Evolutionary conservation across 768 basidiomycete genomes (phyloP).

Genomic region (Mycena metata): DNA sequence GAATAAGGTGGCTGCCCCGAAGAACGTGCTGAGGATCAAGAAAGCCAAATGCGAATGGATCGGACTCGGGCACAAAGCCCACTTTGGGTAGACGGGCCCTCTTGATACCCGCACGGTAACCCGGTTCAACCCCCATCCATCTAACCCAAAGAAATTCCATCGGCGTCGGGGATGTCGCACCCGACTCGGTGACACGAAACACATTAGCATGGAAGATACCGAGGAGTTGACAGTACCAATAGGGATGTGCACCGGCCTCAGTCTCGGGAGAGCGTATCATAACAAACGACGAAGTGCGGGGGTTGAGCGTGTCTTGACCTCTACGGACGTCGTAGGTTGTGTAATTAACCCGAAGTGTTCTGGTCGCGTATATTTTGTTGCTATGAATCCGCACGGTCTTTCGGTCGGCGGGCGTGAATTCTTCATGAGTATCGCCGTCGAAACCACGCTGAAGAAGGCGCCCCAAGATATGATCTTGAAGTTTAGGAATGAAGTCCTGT

Average conservation of each 20-base stretch:
- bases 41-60: slow-evolving; percentile 52
- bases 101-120: slow-evolving; percentile 35
- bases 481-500: slow-evolving; percentile 48
- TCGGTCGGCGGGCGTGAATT: slow-evolving; percentile 38
- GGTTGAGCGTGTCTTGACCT: slow-evolving; percentile 50
- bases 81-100: slow-evolving; percentile 44
- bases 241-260: slow-evolving; percentile 32
- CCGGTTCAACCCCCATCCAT: slow-evolving; percentile 41
- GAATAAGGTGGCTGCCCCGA: slow-evolving; percentile 51
- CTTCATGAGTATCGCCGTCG: slow-evolving; percentile 48
- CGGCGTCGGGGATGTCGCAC: background rate
- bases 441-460: slow-evolving; percentile 42
- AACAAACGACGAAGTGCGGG: slow-evolving; percentile 42
- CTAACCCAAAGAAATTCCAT: slow-evolving; percentile 49
- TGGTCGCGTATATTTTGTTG: slow-evolving; percentile 46
- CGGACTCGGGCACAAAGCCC: slow-evolving; percentile 42
- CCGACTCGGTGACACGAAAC: slow-evolving; percentile 27
- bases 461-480: slow-evolving; percentile 51
- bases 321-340: slow-evolving; percentile 53
- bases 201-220: slow-evolving; percentile 41
- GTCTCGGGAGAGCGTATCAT: slow-evolving; percentile 39
- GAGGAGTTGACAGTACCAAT: slow-evolving; percentile 43
- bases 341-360: slow-evolving; percentile 50
- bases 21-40: slow-evolving; percentile 52
- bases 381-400: slow-evolving; percentile 36